Percentiles rank a stretch among this genome's conserved stretches.
Evolutionary conservation across 768 basidiomycete genomes (phyloP).

Genomic region (Boletus coccyginus): DNA sequence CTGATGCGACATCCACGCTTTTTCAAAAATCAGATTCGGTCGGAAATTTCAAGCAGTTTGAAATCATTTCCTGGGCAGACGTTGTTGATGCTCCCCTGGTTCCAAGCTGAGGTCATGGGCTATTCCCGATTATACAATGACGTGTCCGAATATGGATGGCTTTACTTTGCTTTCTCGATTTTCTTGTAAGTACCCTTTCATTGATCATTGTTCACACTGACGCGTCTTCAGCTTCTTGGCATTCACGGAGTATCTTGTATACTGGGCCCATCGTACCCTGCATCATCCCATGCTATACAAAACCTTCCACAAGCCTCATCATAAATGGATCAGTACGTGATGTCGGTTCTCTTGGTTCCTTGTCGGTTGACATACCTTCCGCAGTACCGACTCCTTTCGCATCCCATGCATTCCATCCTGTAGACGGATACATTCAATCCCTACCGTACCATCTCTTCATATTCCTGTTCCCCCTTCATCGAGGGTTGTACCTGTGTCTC

Average conservation of each 20-base stretch:
- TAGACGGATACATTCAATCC: constrained; percentile 94
- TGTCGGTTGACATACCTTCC: constrained; percentile 2
- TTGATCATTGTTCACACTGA: not conserved
- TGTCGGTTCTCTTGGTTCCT: not conserved
- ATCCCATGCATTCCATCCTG: constrained; percentile 95
- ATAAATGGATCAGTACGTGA: constrained; percentile 91
- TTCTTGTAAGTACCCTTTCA: constrained; percentile 51
- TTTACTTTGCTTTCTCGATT: constrained; percentile 65
- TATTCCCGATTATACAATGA: constrained; percentile 76
- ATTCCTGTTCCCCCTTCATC: constrained; percentile 88
- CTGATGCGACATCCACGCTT: constrained; percentile 96
- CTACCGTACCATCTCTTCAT: constrained; percentile 93
- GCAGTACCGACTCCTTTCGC: constrained; percentile 96
- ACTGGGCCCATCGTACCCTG: constrained; percentile 93
- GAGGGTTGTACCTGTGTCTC: constrained; percentile 74
- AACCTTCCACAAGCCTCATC: constrained; percentile 92
- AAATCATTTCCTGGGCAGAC: constrained; percentile 81
- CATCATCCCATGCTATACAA: constrained; percentile 90
- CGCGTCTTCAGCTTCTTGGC: constrained; percentile 56
- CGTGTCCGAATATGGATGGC: constrained; percentile 75
- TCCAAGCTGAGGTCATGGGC: constrained; percentile 88
- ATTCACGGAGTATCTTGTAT: constrained; percentile 92
- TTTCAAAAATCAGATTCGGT: constrained; percentile 78
- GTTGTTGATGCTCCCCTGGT: constrained; percentile 88
- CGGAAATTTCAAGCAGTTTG: constrained; percentile 78